These are phyloP conservation scores for Lepiota venenata DNA, from an alignment of 768 basidiomycete genomes.

Conservation along the genomic window DNA sequence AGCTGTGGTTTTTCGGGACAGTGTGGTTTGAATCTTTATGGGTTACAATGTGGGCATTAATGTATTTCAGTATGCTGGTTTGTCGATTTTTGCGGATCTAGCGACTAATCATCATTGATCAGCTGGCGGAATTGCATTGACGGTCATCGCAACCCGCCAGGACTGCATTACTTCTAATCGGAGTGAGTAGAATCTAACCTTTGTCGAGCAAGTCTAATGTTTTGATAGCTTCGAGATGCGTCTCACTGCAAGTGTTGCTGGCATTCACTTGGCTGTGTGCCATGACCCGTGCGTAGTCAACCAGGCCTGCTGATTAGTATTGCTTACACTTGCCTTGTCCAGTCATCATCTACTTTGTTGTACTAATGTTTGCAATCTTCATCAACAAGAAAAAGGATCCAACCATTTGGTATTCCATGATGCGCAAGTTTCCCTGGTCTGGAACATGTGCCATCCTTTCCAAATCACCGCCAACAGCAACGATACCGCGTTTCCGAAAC, in stretches of 20 bases:
- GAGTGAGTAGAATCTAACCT: not conserved
- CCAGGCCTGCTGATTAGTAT: not conserved
- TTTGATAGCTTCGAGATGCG: constrained; percentile 32
- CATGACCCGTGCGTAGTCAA: constrained; percentile 22
- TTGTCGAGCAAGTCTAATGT: not conserved
- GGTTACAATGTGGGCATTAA: constrained; percentile 51
- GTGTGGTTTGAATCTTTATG: constrained; percentile 73
- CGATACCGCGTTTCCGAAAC: constrained; percentile 30
- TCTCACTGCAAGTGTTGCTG: constrained; percentile 51
- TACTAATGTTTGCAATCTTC: constrained; percentile 39
- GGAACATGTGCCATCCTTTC: constrained; percentile 24
- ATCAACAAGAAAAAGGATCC: constrained; percentile 40
- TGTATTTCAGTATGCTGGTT: constrained; percentile 53
- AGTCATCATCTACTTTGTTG: constrained; percentile 62
- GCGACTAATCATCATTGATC: not conserved
- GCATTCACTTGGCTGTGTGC: constrained; percentile 57
- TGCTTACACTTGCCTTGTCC: not conserved
- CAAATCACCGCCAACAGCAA: constrained; percentile 30
- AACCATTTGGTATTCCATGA: constrained; percentile 47
- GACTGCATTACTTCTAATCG: constrained; percentile 3
- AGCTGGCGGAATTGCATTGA: constrained; percentile 18
- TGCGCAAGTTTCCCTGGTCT: constrained; percentile 40
- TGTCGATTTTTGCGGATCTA: not conserved
- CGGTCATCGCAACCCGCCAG: constrained; percentile 12
- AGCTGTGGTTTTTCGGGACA: constrained; percentile 48